Evolutionary conservation across 2,329 filamentous ascomycete species (phyloP).

Genomic region (Massarina eburnea): DNA sequence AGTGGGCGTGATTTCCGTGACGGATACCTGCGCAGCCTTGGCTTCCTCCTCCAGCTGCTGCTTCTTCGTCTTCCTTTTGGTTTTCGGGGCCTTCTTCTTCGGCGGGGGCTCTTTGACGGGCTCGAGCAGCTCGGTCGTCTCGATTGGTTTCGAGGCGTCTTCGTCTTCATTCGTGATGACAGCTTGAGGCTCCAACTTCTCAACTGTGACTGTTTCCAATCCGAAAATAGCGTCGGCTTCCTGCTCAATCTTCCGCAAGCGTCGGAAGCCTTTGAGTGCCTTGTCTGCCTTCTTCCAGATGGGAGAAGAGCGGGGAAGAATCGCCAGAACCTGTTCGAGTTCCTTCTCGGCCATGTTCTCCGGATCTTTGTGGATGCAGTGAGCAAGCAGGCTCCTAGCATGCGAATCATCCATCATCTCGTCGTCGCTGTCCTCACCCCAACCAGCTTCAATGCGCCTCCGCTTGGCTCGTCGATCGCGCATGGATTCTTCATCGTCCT

Average conservation of each 20-base stretch:
- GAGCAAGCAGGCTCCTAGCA: slow-evolving; percentile 50
- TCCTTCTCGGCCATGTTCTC: slow-evolving; percentile 69
- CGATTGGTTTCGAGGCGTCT: slow-evolving; percentile 39
- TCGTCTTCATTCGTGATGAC: slow-evolving; percentile 50
- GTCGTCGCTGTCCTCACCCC: slow-evolving; percentile 52
- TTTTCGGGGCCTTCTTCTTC: slow-evolving; percentile 47
- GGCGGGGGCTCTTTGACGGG: slow-evolving; percentile 19
- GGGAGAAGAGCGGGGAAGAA: slow-evolving; percentile 58
- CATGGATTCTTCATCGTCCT: slow-evolving; percentile 50
- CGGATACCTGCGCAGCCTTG: slow-evolving; percentile 38
- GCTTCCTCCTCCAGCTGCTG: slow-evolving; percentile 68
- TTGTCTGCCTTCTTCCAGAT: slow-evolving; percentile 77
- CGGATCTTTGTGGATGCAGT: slow-evolving; percentile 61
- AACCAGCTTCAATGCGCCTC: slow-evolving; percentile 47
- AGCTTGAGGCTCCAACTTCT: slow-evolving; percentile 41
- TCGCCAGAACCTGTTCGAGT: slow-evolving; percentile 56
- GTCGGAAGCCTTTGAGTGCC: slow-evolving; percentile 56
- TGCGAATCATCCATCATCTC: slow-evolving; percentile 51
- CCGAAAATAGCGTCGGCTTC: slow-evolving; percentile 73
- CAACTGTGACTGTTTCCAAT: slow-evolving; percentile 48
- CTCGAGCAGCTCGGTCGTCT: slow-evolving; percentile 40
- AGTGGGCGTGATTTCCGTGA: slow-evolving; percentile 52
- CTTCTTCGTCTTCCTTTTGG: slow-evolving; percentile 76
- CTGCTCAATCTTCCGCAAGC: slow-evolving; percentile 76
- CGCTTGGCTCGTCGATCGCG: slow-evolving; percentile 49